Conservation (phyloP, 768 basidiomycete species). For the Lentinula guzmanii region DNA sequence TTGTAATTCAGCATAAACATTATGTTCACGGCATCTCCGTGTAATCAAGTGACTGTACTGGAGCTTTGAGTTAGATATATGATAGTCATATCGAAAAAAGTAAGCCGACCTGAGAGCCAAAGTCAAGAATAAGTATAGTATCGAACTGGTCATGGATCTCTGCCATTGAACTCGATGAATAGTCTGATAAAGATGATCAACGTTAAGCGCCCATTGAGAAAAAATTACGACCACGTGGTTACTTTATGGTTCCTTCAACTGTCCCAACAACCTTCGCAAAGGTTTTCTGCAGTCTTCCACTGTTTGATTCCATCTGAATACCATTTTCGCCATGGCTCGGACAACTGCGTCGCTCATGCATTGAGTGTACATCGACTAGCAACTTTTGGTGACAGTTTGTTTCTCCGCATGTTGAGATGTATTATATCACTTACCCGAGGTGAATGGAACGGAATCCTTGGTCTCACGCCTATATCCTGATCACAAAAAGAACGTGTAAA, state of each 20-base stretch:
- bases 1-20: slow-evolving; percentile 96
- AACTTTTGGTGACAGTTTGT: background rate
- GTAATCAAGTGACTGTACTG: slow-evolving; percentile 98
- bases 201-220: background rate
- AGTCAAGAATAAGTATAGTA: slow-evolving; percentile 93
- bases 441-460: background rate
- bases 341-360: no score
- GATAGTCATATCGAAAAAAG: background rate
- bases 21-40: slow-evolving; percentile 93
- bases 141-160: slow-evolving; percentile 96
- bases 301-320: no score
- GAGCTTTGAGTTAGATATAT: slow-evolving; percentile 11
- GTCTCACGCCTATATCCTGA: background rate
- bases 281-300: no score
- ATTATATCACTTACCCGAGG: background rate
- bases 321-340: no score
- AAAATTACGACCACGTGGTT: background rate
- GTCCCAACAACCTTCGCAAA: no score
- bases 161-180: slow-evolving; percentile 38
- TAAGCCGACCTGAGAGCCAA: slow-evolving; percentile 82
- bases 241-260: no score
- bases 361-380: no score
- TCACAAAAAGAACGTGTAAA: background rate
- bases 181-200: background rate
- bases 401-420: background rate